Base-by-base conservation (phyloP, 2,329 filamentous ascomycete genomes). In the Colletotrichum horii region DNA sequence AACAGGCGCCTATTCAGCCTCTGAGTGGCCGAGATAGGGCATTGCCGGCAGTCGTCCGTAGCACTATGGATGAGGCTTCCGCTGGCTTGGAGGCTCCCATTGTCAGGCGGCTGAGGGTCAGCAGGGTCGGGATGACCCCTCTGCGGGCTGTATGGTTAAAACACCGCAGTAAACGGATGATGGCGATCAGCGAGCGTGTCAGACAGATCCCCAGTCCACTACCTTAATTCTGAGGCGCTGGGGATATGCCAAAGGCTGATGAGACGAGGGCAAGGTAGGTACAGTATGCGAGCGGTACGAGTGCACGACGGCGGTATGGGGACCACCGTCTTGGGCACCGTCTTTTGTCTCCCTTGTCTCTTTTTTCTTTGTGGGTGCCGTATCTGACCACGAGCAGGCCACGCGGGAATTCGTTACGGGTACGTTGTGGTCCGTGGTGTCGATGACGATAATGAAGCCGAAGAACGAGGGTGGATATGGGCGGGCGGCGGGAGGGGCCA, bases 201-300 rank as follows among this genome's bases (percentile, higher is more conserved):
- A 61, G 62, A 28, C 56, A 56, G 58, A 75, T 72, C 38, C 28
- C 73, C 43, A 62, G 55, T 36, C 72, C 69, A 71, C 69, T 67
- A 75, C 69, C 70, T 72, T 75, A 72, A 72, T 75, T 34, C 55
- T 58, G 73, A 66, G 56, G 30, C 60, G 55, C 65, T 56, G 43
- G 55, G 16, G 26, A 62, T 6, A 15, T 11, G 36, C 32, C 66
- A 70, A 64, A 30, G 62, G 38, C 38, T 48, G 38, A 48, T 34
- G 28, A 43, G 52, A 61, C 55, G 55, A 58, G 14, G 55, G 7
- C 55, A 58, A 28, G 38, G 38, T 48, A 48, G 38, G 38, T 24
- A 28, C 14, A 58, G 26, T 58, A 28, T 24, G 55, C 55, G 55
- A 24, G 55, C 55, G 55, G 26, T n/a, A 12, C 16, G 56, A 61